Conservation (phyloP, 1,284 basidiomycete genomes). For the Anthracocystis panici-leucophaei region DNA sequence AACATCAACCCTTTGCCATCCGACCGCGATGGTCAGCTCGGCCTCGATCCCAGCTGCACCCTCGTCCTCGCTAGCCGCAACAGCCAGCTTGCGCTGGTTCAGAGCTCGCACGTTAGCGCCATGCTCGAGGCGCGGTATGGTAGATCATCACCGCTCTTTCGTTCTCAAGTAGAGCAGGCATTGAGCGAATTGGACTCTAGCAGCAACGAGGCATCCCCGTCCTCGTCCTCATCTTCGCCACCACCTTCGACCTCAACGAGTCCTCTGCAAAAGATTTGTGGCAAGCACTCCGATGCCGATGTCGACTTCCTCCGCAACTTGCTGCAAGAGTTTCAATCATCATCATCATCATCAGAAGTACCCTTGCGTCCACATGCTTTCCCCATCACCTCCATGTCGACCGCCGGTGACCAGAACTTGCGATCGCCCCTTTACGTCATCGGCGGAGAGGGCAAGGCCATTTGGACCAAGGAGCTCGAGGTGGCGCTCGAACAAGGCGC, state of each 20-base stretch:
- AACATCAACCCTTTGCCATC: conserved; percentile 62
- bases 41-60: conserved; percentile 54
- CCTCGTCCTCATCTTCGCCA: conserved; percentile 1
- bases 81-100: conserved; percentile 64
- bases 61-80: conserved; percentile 64
- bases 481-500: conserved; percentile 78
- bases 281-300: conserved; percentile 33
- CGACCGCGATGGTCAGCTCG: conserved; percentile 44
- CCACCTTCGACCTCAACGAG: conserved; percentile 12
- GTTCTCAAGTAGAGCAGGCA: conserved; percentile 21
- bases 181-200: background rate
- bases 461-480: conserved; percentile 97
- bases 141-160: conserved; percentile 55
- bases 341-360: background rate
- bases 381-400: conserved; percentile 83
- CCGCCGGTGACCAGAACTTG: conserved; percentile 91
- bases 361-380: conserved; percentile 56
- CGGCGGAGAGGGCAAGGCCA: conserved; percentile 76
- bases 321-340: conserved; percentile 28
- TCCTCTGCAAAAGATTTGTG: conserved; percentile 32
- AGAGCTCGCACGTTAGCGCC: conserved; percentile 59
- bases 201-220: background rate
- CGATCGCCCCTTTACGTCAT: conserved; percentile 74
- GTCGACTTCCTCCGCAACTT: conserved; percentile 28
- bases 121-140: conserved; percentile 65